Evolutionary conservation across 1,284 basidiomycete genomes (phyloP).

Genomic region (Neolentinus lepideus): DNA sequence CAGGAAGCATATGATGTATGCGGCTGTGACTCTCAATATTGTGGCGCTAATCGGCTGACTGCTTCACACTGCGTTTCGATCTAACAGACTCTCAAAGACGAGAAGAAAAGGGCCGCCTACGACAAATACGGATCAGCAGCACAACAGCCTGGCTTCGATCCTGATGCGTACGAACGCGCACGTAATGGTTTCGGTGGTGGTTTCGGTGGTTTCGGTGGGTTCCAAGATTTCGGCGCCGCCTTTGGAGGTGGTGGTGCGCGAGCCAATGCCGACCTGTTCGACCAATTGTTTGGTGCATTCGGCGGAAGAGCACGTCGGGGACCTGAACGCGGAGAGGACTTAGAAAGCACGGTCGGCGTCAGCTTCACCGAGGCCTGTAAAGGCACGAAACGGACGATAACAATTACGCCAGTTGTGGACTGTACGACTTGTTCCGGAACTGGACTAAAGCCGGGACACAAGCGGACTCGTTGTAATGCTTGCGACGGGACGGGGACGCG

Average conservation of each 20-base stretch:
- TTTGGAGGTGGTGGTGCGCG: constrained; percentile 52
- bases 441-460: constrained; percentile 84
- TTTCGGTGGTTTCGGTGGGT: constrained; percentile 39
- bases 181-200: constrained; percentile 35
- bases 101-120: constrained; percentile 88
- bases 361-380: constrained; percentile 93
- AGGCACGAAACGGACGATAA: constrained; percentile 77
- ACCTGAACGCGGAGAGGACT: constrained; percentile 67
- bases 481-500: constrained; percentile 88
- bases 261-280: constrained; percentile 72
- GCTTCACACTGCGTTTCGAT: constrained; percentile 8
- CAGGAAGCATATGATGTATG: constrained; percentile 95
- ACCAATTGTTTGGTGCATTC: constrained; percentile 78
- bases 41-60: constrained; percentile 7
- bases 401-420: constrained; percentile 76
- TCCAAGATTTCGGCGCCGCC: constrained; percentile 62
- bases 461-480: constrained; percentile 72
- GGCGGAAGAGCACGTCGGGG: constrained; percentile 36
- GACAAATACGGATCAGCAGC: constrained; percentile 95
- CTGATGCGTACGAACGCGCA: constrained; percentile 60
- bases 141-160: constrained; percentile 90
- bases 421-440: constrained; percentile 83
- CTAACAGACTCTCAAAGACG: constrained; percentile 82
- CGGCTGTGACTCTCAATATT: constrained; percentile 11
- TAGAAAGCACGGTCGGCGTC: constrained; percentile 75